phyloP scores from a whole-genome alignment of 208 protist species.

The Trypanosoma lewisi region DNA sequence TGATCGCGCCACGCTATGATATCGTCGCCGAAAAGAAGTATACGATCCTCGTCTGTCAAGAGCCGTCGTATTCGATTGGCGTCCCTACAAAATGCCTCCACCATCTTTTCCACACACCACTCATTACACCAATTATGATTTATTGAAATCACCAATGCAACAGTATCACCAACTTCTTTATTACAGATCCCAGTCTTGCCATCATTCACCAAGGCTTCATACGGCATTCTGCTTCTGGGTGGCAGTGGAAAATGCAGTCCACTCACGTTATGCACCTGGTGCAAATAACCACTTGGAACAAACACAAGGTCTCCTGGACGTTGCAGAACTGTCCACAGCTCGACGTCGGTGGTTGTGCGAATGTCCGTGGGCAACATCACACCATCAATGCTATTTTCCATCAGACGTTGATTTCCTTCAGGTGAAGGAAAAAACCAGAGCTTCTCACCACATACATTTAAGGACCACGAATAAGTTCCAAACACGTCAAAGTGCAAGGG shows the following conservation, averaged over 20 bases:
- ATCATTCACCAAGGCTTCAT: background rate
- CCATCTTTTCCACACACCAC: conserved; percentile 63
- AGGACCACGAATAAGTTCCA: conserved; percentile 86
- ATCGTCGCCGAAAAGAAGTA: conserved; percentile 44
- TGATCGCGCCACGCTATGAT: conserved; percentile 33
- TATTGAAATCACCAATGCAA: conserved; percentile 58
- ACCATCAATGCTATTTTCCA: conserved; percentile 26
- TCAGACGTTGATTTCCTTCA: conserved; percentile 46
- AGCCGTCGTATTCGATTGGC: conserved; percentile 31
- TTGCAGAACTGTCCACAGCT: conserved; percentile 53
- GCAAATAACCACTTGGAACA: conserved; percentile 70
- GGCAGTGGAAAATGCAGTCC: conserved; percentile 38
- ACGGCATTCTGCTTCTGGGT: background rate
- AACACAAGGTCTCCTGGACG: conserved; percentile 80
- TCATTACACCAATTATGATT: conserved; percentile 91
- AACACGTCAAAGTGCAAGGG: conserved; percentile 86
- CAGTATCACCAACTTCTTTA: background rate
- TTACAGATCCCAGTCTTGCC: background rate
- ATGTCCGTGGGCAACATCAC: conserved; percentile 52
- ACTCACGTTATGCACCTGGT: conserved; percentile 83
- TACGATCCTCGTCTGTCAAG: conserved; percentile 41
- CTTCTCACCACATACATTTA: conserved; percentile 85
- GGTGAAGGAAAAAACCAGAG: conserved; percentile 76
- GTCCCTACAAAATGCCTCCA: conserved; percentile 45
- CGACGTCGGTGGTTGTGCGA: conserved; percentile 52